phyloP scores from a whole-genome alignment of 2,329 filamentous ascomycete genomes.

The Plenodomus lindquistii region DNA sequence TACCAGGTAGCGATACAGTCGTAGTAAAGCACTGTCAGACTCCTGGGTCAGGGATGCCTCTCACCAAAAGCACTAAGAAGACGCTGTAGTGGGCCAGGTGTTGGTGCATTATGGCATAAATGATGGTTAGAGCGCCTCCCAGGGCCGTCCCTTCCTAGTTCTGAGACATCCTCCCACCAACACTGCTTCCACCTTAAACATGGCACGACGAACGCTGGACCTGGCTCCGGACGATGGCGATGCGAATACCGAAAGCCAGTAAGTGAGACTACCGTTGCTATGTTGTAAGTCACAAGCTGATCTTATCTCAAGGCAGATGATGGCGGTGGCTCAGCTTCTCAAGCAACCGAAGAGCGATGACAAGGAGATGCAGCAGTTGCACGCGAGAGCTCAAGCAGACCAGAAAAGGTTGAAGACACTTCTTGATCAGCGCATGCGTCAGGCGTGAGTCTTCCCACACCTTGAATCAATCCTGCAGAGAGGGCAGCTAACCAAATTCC shows the following conservation, averaged over 20 bases:
- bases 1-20: background rate
- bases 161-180: background rate
- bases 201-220: conserved; percentile 16
- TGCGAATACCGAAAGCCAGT: conserved; percentile 31
- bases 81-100: background rate
- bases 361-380: conserved; percentile 28
- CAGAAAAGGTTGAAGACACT: conserved; percentile 17
- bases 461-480: background rate
- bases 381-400: conserved; percentile 17
- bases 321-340: conserved; percentile 19
- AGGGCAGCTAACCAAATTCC: background rate
- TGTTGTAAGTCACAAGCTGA: conserved; percentile 2
- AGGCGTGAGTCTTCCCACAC: conserved; percentile 22
- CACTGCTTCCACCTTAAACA: conserved; percentile 4
- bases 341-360: conserved; percentile 23
- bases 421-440: conserved; percentile 20
- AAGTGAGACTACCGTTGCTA: background rate
- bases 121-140: background rate
- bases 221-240: conserved; percentile 9
- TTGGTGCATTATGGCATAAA: background rate
- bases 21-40: background rate
- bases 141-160: background rate
- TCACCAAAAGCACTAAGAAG: background rate
- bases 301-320: conserved; percentile 18
- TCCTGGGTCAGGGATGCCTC: background rate